phyloP scores from a whole-genome alignment of 257 asterid genomes.

The Scutellaria minor region DNA sequence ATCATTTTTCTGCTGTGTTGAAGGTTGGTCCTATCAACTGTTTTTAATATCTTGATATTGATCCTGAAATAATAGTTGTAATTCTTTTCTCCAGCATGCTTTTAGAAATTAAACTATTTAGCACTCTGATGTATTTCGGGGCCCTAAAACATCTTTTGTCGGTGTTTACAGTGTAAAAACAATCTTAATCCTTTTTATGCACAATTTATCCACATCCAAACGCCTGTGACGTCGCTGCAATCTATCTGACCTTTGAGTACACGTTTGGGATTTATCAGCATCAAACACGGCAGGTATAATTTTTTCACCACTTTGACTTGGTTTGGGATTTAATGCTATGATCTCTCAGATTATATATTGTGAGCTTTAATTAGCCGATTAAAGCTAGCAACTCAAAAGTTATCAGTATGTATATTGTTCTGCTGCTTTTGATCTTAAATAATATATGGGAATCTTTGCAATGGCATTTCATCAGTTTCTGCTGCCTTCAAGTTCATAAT shows the following conservation, averaged over 20 bases:
- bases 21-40: too few relatives aligned
- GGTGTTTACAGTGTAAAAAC: not conserved
- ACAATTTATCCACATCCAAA: too few relatives aligned
- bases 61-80: not conserved
- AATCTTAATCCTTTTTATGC: not conserved
- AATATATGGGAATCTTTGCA: not conserved
- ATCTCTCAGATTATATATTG: not conserved
- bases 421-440: conserved; percentile 9
- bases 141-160: not conserved
- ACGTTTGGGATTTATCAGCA: too few relatives aligned
- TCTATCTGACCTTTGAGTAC: too few relatives aligned
- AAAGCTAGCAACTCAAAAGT: not conserved
- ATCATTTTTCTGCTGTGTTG: too few relatives aligned
- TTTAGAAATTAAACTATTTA: not conserved
- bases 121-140: not conserved
- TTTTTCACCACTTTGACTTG: too few relatives aligned
- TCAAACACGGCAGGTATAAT: too few relatives aligned
- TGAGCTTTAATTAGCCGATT: not conserved
- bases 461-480: conserved; percentile 1
- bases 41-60: not conserved
- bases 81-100: not conserved
- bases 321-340: not conserved
- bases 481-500: not conserved
- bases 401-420: not conserved
- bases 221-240: too few relatives aligned